These are phyloP conservation scores for Phytopythium kandeliae DNA, from an alignment of 352 stramenopile genomes.

Conservation along the genomic window DNA sequence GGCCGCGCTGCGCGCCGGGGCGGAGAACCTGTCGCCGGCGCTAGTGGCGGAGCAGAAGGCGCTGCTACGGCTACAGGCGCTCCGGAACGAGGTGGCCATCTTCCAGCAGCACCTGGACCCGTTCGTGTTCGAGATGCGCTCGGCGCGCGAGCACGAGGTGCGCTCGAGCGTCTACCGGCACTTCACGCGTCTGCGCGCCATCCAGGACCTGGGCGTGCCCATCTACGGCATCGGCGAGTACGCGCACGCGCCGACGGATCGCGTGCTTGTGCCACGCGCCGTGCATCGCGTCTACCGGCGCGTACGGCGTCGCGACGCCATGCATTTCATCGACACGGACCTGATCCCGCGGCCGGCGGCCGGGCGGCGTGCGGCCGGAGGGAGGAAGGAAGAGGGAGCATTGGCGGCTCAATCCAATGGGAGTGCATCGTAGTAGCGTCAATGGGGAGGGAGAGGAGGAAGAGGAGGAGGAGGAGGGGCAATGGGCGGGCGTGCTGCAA, in stretches of 20 bases:
- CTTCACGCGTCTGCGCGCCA: slow-evolving; percentile 45
- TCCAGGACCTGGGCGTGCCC: slow-evolving; percentile 69
- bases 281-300: slow-evolving; percentile 41
- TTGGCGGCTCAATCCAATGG: too few relatives aligned
- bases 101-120: slow-evolving; percentile 72
- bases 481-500: too few relatives aligned
- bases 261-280: slow-evolving; percentile 43
- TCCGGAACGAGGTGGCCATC: slow-evolving; percentile 78
- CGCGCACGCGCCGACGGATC: slow-evolving; percentile 35
- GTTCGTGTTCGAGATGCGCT: slow-evolving; percentile 57
- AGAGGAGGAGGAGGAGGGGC: too few relatives aligned
- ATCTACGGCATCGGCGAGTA: slow-evolving; percentile 69
- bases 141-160: slow-evolving; percentile 43
- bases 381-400: neutral
- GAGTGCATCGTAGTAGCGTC: too few relatives aligned
- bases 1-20: slow-evolving; percentile 40
- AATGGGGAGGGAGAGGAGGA: too few relatives aligned
- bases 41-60: slow-evolving; percentile 47
- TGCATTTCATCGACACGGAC: slow-evolving; percentile 51
- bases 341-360: slow-evolving; percentile 38
- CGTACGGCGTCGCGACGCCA: slow-evolving; percentile 41
- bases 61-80: slow-evolving; percentile 51
- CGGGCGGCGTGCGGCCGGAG: neutral
- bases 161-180: slow-evolving; percentile 75
- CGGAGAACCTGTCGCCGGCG: slow-evolving; percentile 52